Evolutionary conservation across 1,139 yeast species (phyloP).

Genomic region (Candida mesenterica): DNA sequence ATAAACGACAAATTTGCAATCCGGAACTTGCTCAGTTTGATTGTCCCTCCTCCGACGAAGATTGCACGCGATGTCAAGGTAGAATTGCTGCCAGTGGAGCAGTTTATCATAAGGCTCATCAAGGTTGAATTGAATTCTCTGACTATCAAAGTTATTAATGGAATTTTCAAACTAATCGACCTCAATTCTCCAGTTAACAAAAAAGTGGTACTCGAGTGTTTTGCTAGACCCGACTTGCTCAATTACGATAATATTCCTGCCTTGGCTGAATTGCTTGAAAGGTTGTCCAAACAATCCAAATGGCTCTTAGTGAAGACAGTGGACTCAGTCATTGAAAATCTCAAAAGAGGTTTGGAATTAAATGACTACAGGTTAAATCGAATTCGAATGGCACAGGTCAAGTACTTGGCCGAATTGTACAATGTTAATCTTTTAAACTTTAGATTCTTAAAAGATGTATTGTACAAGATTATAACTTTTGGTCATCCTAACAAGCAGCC

Average conservation of each 20-base stretch:
- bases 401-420: constrained; percentile 58
- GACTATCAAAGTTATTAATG: constrained; percentile 34
- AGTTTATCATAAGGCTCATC: constrained; percentile 50
- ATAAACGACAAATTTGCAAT: constrained; percentile 60
- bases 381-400: constrained; percentile 59
- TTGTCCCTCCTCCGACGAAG: constrained; percentile 53
- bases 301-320: constrained; percentile 45
- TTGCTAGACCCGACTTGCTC: constrained; percentile 61
- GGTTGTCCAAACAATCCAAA: constrained; percentile 34
- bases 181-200: background rate
- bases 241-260: constrained; percentile 53
- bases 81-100: constrained; percentile 17
- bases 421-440: constrained; percentile 49
- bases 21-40: constrained; percentile 54
- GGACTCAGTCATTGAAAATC: constrained; percentile 66
- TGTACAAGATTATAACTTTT: constrained; percentile 60
- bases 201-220: constrained; percentile 46
- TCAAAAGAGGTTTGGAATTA: constrained; percentile 64
- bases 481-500: constrained; percentile 73
- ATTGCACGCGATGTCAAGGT: constrained; percentile 11
- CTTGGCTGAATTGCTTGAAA: constrained; percentile 50
- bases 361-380: constrained; percentile 63
- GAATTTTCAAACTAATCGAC: constrained; percentile 28
- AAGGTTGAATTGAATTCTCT: constrained; percentile 47
- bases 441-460: constrained; percentile 48